Evolutionary conservation across 2,329 filamentous ascomycete species (phyloP), one percentile per base, ranked within the genome.

Genomic region (Cercospora sojina): DNA sequence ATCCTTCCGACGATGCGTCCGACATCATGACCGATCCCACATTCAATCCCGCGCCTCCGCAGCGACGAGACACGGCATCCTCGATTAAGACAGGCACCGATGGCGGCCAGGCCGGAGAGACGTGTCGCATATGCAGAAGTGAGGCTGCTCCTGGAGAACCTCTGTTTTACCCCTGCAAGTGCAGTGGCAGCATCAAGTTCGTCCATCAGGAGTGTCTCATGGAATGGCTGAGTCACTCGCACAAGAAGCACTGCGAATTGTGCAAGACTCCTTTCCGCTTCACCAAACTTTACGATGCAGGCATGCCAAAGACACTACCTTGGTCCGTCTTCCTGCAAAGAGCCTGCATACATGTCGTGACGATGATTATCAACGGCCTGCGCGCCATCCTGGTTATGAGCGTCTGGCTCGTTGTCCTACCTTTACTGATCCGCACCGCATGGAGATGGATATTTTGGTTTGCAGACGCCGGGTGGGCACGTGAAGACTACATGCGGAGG

Each of bases 241-340:
- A 99, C 78, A 99, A 99, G 86, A 98, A 98, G 80, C 91, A 99
- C 83, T 99, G 96, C 84, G 95, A 99, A 82, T 88, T 99, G 38
- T 99, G 95, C 88, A 99, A 99, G 83, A 99, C 95, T 2, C 90
- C 93, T 0, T 99, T 98, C 77, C 91, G 93, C 67, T 99, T 99
- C 83, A 99, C 95, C 62, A 99, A 99, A 80, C 87, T 99, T 43
- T 99, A 99, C 82, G 89, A 93, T 68, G 92, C 93, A 3, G 87
- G 93, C 76, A 99, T 99, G 95, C 96, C 95, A 1, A 86, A 87
- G 69, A 88, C 87, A 12, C 85, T 99, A 13, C 95, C 96, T 0
- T 85, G 89, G 47, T 86, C 90, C 57, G 84, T 99, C 69, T 97
- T 99, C 74, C 72, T 93, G 64, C 88, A 88, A 70, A 91, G 96